Base-by-base conservation (phyloP, 2,329 filamentous ascomycete species). In the Pseudohalonectria lignicola region DNA sequence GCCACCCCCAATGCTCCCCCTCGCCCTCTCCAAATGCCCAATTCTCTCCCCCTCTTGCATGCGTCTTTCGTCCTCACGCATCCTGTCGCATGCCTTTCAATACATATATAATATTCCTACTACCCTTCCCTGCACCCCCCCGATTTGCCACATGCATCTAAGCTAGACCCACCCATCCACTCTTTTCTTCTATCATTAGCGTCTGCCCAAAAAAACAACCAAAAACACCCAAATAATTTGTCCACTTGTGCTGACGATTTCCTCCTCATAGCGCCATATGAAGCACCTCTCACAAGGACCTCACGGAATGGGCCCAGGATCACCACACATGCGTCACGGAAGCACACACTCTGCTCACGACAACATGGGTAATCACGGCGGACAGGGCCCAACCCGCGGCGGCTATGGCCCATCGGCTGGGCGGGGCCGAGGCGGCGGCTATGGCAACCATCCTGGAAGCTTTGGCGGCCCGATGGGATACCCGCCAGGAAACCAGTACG, bases 311-410 rank as follows among this genome's bases (percentile, higher is more conserved):
- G 35, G 25, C 3, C 43, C 67, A 78, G 49, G 73, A 71, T 43
- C 82, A 52, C 71, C 64, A 46, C 88, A 96, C 61, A 74, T 86
- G 50, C 82, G 90, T 52, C 82, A 86, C 49, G 83, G 90, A 56
- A 95, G 90, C 21, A 82, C 82, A 28, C 86, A 92, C 53, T 93
- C 86, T 17, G 72, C 78, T 46, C 83, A 90, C 58, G 77, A 76
- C 55, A 82, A 88, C 46, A 74, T 80, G 60, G 74, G 70, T 57
- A 77, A 72, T 54, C 73, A 75, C 53, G 67, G 66, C 47, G 72
- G 72, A 29, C 70, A 74, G 43, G 67, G 71, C 29, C 68, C 77
- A 51, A 70, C 69, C 48, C 74, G 75, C 49, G 76, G 71, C 47
- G 69, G 66, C 47, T 74, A 63, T 46, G 57, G 61, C 36, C 55